Conservation (phyloP, 768 basidiomycete species). For the Amanita inopinata region DNA sequence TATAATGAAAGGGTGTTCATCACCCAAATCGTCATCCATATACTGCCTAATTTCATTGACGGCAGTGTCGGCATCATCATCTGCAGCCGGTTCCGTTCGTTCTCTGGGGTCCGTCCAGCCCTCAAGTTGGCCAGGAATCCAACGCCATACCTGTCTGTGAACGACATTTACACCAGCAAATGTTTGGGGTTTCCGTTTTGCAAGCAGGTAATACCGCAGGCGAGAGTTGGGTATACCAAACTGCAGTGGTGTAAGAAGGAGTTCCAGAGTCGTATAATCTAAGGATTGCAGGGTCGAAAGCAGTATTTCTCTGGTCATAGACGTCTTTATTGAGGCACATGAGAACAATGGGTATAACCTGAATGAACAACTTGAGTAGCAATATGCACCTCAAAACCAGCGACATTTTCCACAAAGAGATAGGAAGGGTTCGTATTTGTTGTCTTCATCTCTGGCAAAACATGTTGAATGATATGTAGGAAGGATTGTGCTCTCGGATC, state of each 20-base stretch:
- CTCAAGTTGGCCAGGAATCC: constrained; percentile 37
- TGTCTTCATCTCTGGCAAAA: constrained; percentile 49
- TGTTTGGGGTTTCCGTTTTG: constrained; percentile 34
- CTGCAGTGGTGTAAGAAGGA: constrained; percentile 66
- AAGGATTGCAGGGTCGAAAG: constrained; percentile 39
- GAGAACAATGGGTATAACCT: constrained; percentile 3
- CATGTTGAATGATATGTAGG: constrained; percentile 51
- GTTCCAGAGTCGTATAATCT: constrained; percentile 49
- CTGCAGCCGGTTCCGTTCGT: constrained; percentile 5
- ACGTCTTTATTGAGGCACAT: constrained; percentile 35
- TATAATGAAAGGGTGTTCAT: constrained; percentile 25
- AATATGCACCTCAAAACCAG: constrained; percentile 66
- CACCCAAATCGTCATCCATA: constrained; percentile 23
- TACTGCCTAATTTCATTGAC: constrained; percentile 26
- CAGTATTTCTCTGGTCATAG: constrained; percentile 51
- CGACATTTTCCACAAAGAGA: constrained; percentile 73
- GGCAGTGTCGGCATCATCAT: neutral
- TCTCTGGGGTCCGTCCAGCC: constrained; percentile 33
- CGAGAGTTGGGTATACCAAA: constrained; percentile 79
- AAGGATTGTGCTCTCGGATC: constrained; percentile 76
- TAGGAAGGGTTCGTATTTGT: constrained; percentile 40
- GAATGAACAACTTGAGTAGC: constrained; percentile 5
- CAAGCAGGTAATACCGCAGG: constrained; percentile 71
- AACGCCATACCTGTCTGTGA: constrained; percentile 29
- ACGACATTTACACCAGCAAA: constrained; percentile 22